A percentile compares a stretch with the other conserved stretches of the same genome.
phyloP scores from a whole-genome alignment of 306 rosid genomes.

The Carpinus viminea region DNA sequence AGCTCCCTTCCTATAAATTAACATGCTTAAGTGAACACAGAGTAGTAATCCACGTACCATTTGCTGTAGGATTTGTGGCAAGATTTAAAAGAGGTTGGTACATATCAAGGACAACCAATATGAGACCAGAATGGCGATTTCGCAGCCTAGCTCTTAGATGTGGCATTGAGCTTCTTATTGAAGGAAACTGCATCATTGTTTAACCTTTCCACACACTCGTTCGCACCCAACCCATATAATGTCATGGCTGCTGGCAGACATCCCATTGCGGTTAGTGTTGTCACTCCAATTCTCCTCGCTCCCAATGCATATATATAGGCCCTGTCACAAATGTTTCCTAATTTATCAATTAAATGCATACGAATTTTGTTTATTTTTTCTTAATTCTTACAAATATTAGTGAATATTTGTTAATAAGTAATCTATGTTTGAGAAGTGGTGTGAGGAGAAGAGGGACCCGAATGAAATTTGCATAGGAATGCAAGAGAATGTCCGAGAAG shows the following conservation, averaged over 20 bases:
- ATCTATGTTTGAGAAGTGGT: too few species aligned
- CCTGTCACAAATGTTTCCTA: constrained; percentile 28
- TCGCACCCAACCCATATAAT: constrained; percentile 54
- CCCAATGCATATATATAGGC: constrained; percentile 60
- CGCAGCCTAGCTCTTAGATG: constrained; percentile 55
- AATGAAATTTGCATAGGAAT: too few species aligned
- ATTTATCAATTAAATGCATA: neutral
- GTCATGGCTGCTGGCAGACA: constrained; percentile 67
- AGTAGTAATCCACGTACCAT: constrained; percentile 40
- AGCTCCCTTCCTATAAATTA: too few species aligned
- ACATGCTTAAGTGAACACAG: too few species aligned
- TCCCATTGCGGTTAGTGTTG: constrained; percentile 68
- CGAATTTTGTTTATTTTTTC: too few species aligned
- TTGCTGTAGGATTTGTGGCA: constrained; percentile 49
- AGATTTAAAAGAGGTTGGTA: constrained; percentile 58
- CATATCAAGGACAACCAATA: constrained; percentile 54
- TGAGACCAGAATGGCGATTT: constrained; percentile 49
- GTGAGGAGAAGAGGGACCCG: too few species aligned
- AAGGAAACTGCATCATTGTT: constrained; percentile 53
- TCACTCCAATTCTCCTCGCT: constrained; percentile 71
- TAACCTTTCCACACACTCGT: constrained; percentile 48
- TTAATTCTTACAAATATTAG: too few species aligned
- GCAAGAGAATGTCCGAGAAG: too few species aligned
- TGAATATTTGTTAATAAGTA: too few species aligned
- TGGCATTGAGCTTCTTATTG: constrained; percentile 53